Evolutionary conservation across 345 rosid genomes (phyloP), one percentile per base, ranked within the genome.

Genomic region (Populus tremula): DNA sequence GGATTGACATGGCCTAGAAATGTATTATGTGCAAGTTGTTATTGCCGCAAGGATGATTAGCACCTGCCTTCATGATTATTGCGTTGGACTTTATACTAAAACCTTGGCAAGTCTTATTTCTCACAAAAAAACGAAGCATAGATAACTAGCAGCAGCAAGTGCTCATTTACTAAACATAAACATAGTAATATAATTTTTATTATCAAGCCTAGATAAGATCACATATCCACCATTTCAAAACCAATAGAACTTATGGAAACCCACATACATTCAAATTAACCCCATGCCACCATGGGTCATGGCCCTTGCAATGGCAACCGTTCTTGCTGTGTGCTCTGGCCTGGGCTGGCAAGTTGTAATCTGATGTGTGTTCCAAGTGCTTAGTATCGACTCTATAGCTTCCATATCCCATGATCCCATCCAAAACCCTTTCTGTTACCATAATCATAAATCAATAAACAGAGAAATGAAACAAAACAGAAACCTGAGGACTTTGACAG

Each of bases 141-240:
- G 59, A 53, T 6, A 53, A 18, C 8, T 53, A 18, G 59, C 27
- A 56, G 12, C 1, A 1, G 63, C 16, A 59, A n/a, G 63, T 23
- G 63, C 63, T 59, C 29, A 23, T n/a, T 12, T 3, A 4, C 63
- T 1, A 23, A 59, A 59, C 63, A 59, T 59, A 59, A 23, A 59
- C 1, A 54, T 54, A 54, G 10, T 8, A 54, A 54, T 59, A 59
- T 59, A 23, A 59, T n/a, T 59, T 59, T 59, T 59, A 59, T 59
- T 59, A 59, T 59, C 63, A 59, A 59, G 63, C 63, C 63, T n/a
- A 59, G 63, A 59, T n/a, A 59, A 59, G 63, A 10, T 59, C 63
- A 45, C 50, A 56, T 21, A 50, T 56, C 63, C 63, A 59, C 63
- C 63, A 59, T 59, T 59, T 59, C 63, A 59, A n/a, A 59, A n/a